A percentile compares a stretch with the other conserved stretches of the same genome.
phyloP scores from a whole-genome alignment of 1,284 basidiomycete genomes.

The Ustilago vetiveriae region DNA sequence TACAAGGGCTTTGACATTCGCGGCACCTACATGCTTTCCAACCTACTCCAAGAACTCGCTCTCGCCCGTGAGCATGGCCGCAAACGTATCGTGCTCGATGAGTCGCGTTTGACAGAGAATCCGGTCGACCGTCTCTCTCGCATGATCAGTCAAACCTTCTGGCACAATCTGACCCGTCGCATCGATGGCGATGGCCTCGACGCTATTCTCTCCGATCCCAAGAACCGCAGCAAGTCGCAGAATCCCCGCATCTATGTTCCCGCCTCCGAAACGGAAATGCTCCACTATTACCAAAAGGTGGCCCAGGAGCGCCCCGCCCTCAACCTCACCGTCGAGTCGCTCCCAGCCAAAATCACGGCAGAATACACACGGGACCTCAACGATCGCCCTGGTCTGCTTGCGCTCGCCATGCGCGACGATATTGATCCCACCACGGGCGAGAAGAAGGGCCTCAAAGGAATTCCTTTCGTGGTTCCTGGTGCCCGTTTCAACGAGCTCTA shows the following conservation, averaged over 20 bases:
- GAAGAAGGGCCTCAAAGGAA: conserved; percentile 81
- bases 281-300: conserved; percentile 81
- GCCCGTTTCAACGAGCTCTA: conserved; percentile 94
- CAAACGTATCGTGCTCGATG: conserved; percentile 96
- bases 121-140: conserved; percentile 94
- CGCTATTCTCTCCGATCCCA: conserved; percentile 94
- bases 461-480: conserved; percentile 93
- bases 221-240: conserved; percentile 71
- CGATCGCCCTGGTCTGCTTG: conserved; percentile 89
- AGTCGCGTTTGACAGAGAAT: conserved; percentile 93
- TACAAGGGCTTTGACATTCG: conserved; percentile 84
- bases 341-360: conserved; percentile 89
- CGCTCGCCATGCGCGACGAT: conserved; percentile 89
- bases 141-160: conserved; percentile 98
- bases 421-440: conserved; percentile 70
- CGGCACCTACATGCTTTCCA: conserved; percentile 86
- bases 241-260: conserved; percentile 91
- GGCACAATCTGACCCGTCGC: conserved; percentile 93
- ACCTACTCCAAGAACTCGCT: conserved; percentile 96
- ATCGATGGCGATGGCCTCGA: conserved; percentile 97
- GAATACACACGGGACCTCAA: conserved; percentile 91
- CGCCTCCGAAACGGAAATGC: conserved; percentile 88
- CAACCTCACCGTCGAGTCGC: conserved; percentile 86
- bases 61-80: conserved; percentile 93
- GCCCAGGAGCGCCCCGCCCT: conserved; percentile 73